Evolutionary conservation across 352 stramenopile genomes (phyloP), one percentile per base, ranked within the genome.

Genomic region (Pythium grandisporangium): DNA sequence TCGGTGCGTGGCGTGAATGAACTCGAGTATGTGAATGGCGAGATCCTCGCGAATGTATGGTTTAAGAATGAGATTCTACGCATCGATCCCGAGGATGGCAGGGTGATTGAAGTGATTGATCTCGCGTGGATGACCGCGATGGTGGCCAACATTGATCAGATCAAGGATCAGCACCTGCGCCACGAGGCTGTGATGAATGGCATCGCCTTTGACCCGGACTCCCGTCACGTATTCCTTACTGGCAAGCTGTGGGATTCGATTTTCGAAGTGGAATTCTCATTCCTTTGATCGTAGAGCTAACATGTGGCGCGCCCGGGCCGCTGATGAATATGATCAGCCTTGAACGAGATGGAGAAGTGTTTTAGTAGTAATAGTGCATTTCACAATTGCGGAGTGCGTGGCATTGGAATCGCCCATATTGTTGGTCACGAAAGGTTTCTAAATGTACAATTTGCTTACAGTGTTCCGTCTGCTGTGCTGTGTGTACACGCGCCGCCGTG

Each of bases 31-130:
- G 73, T 92, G 2, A 54, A 88, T 20, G 79, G 67, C 4, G 75
- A 91, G 44, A 62, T 95, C 17, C 63, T 93, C 8, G 84, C 84
- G 13, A 95, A 95, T 44, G 73, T 95, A 16, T 95, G 84, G 84
- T 84, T 85, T 46, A 51, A 75, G 35, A 65, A 85, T 47, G 25
- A 75, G 37, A 64, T 95, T 19, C 39, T 94, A 32, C 70, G 75
- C 11, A 95, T 95, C 36, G 62, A 93, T 45, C 59, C 74, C 13
- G 37, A 27, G n/a, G 78, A 60, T 22, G 84, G 84, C 16, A 33
- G 48, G 14, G 73, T 95, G 17, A 40, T 90, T 14, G 76, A 91
- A 47, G 45, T 63, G 33, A 70, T 93, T 13, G 70, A 94, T 46
- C 48, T 95, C 12, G 46, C 57, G 22, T 82, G 72, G 69, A 48